phyloP scores from a whole-genome alignment of 2,329 filamentous ascomycete genomes.

The Sarocladium kiliense region DNA sequence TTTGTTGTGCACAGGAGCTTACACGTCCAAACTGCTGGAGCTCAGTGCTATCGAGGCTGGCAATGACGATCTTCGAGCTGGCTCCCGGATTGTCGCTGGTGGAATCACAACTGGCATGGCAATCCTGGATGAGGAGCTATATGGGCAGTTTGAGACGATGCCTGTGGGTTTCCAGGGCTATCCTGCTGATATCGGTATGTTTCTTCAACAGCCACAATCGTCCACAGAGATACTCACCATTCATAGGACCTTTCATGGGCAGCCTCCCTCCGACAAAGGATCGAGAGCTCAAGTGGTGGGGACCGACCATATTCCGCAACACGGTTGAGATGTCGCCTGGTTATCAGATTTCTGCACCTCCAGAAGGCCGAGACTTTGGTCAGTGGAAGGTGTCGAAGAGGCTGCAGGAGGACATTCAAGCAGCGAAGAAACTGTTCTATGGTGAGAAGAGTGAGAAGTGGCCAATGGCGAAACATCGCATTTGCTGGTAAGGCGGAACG shows the following conservation, averaged over 20 bases:
- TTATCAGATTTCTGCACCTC: conserved; percentile 51
- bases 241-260: conserved; percentile 49
- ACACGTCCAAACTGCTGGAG: conserved; percentile 51
- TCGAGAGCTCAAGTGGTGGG: conserved; percentile 55
- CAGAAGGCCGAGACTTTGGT: conserved; percentile 48
- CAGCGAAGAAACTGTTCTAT: conserved; percentile 53
- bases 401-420: conserved; percentile 54
- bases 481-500: conserved; percentile 68
- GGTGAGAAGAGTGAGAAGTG: conserved; percentile 49
- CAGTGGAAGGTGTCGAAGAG: conserved; percentile 55
- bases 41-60: conserved; percentile 44
- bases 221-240: too few relatives aligned
- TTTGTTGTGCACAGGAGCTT: conserved; percentile 52
- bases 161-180: conserved; percentile 43
- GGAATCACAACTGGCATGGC: conserved; percentile 56
- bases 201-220: not conserved
- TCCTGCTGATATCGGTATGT: conserved; percentile 29
- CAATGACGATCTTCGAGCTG: conserved; percentile 42
- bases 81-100: conserved; percentile 49
- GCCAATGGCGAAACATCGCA: conserved; percentile 57
- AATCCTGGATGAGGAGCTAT: conserved; percentile 41
- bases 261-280: conserved; percentile 49
- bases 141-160: conserved; percentile 39
- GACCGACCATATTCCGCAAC: conserved; percentile 54
- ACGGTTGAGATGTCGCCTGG: conserved; percentile 47